Base-by-base conservation (phyloP, 495 filamentous ascomycete genomes). In the Amphirosellinia nigrospora region DNA sequence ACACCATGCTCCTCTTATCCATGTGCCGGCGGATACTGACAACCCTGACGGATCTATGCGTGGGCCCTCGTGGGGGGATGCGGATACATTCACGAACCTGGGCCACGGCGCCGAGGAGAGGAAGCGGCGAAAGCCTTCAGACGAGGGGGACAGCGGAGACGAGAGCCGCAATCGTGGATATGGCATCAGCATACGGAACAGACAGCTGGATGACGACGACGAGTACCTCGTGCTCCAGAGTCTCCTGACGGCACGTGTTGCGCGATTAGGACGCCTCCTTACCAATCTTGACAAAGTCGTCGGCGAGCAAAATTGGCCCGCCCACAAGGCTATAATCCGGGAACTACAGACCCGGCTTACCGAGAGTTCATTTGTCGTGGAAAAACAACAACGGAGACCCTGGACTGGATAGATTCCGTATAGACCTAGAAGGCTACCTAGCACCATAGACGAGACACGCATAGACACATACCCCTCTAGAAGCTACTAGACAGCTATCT, bases 1-100 rank as follows among this genome's bases (percentile, higher is more conserved):
- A 67, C 64, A 71, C 58, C 9, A 71, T 71, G 69, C 61, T 71
- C 0, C 50, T 71, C 36, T n/a, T 71, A 23, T 71, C 69, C 43
- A 71, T 71, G 69, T 71, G 63, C 32, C 63, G 64, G 11, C 36
- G 62, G 23, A 60, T 71, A 1, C 41, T 66, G 39, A 43, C 63
- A 0, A 71, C 64, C 1, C 21, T 71, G 13, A 45, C 46, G 9
- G 56, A 61, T 26, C 58, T 69, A n/a, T 62, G 66, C 45, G 43
- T 3, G 55, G 43, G 55, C 9, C 8, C 34, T 52, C 63, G 26
- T 65, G 28, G 63, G 46, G 45, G 9, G 32, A n/a, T 19, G 1
- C 30, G 11, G 66, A 21, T 26, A 26, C 23, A 46, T 3, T 19
- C 48, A 7, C 34, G 5, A 46, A 48, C 34, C 11, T 23, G 8